A percentile compares a stretch with the other conserved stretches of the same genome.
Evolutionary conservation across 805 yeast species (phyloP).

Genomic region (Cyberlindnera mrakii): DNA sequence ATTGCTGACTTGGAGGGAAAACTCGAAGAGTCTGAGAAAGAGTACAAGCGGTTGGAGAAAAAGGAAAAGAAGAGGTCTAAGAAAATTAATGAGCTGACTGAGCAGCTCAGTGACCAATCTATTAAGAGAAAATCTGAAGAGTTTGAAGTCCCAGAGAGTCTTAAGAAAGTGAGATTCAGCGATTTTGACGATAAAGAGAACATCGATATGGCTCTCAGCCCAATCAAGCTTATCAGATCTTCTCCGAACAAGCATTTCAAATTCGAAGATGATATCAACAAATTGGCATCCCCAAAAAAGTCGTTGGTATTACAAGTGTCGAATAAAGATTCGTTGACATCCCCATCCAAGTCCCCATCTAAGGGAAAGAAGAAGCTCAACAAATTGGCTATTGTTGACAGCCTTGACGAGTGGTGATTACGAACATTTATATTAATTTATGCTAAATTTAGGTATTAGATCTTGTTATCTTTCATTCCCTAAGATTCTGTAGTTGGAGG

Average conservation of each 20-base stretch:
- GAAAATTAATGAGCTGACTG: constrained; percentile 10
- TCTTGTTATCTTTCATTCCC: not conserved
- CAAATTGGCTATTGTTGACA: constrained; percentile 6
- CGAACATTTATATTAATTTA: no score
- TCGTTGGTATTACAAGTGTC: not conserved
- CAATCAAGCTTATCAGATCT: constrained; percentile 7
- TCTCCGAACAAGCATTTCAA: constrained; percentile 18
- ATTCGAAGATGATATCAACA: constrained; percentile 8
- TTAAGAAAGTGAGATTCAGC: constrained; percentile 11
- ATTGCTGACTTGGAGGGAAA: constrained; percentile 1
- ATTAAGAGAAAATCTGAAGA: constrained; percentile 16
- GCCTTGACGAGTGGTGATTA: not conserved
- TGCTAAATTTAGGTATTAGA: not conserved
- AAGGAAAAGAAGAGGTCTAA: constrained; percentile 12
- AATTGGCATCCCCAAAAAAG: constrained; percentile 8
- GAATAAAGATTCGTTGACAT: constrained; percentile 1
- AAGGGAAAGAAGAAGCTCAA: constrained; percentile 15
- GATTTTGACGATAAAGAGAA: constrained; percentile 11
- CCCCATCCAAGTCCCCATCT: constrained; percentile 15
- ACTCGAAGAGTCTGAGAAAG: constrained; percentile 9
- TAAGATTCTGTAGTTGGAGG: not conserved
- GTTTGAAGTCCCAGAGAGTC: constrained; percentile 1
- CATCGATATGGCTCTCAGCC: constrained; percentile 4
- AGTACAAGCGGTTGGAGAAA: constrained; percentile 8
- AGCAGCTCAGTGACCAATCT: constrained; percentile 1